Conservation (phyloP, 495 filamentous ascomycete genomes). For the Schizothecium vesticola region DNA sequence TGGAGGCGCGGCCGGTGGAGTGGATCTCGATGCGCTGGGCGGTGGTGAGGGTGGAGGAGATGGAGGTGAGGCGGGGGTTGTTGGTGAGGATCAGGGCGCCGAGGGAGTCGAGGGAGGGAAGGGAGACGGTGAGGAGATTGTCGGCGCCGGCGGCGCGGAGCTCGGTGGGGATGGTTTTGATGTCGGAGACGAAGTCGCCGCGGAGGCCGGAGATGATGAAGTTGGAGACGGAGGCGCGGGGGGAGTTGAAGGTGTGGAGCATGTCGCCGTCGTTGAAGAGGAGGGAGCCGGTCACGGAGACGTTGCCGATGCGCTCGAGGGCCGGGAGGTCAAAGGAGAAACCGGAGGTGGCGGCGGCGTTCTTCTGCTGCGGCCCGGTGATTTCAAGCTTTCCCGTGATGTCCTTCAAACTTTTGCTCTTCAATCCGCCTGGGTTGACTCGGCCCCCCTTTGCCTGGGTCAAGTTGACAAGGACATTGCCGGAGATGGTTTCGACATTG, state of each 20-base stretch:
- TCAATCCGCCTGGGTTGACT: background rate
- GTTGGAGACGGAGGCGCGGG: background rate
- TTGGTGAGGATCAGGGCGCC: background rate
- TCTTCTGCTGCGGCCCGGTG: background rate
- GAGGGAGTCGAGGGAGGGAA: background rate
- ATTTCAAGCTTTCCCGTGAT: background rate
- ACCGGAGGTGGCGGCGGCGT: background rate
- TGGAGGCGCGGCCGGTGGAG: background rate
- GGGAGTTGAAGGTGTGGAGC: background rate
- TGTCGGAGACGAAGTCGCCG: background rate
- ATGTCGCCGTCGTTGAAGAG: background rate
- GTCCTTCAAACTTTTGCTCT: background rate
- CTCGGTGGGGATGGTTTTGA: background rate
- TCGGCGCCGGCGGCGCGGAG: background rate
- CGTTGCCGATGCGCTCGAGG: background rate
- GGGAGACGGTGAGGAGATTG: background rate
- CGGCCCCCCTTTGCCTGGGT: background rate
- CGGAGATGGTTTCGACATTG: background rate
- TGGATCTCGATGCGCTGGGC: background rate
- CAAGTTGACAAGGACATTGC: background rate
- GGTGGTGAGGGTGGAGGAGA: background rate
- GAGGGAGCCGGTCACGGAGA: background rate
- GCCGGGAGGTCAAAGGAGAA: background rate
- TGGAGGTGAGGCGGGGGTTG: background rate
- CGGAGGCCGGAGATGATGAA: background rate